Base-by-base conservation (phyloP, 2,329 filamentous ascomycete species). In the Pyrenophora tritici-repentis region DNA sequence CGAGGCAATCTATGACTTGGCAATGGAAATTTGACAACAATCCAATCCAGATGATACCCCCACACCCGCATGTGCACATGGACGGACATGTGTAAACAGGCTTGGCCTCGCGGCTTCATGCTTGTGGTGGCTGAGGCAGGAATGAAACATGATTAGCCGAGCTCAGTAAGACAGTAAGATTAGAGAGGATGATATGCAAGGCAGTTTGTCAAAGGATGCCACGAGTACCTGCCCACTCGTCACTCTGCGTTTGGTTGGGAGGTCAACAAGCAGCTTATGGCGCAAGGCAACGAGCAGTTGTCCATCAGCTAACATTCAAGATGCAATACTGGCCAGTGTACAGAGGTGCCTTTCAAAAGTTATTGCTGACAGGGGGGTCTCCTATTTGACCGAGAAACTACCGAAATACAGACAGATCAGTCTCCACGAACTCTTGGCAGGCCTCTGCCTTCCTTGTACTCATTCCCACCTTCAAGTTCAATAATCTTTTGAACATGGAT, bases 61-160 rank as follows among this genome's bases (percentile, higher is more conserved):
- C 22, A 24, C 22, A 47, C 4, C 36, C 22, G 42, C 42, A 29
- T 12, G 10, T 44, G 42, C 24, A 26, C n/a, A 9, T 26, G 39
- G 44, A 42, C 17, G 20, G 46, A 48, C 45, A 55, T 57, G 45
- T 50, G 53, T 54, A 53, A 50, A 48, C 46, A 39, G 38, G 39
- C 45, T 8, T 18, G 36, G 10, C 18, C 26, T 38, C 39, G 44
- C 7, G 7, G 38, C 35, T 35, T 46, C 35, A 38, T 17, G 29
- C 16, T 41, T 12, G 37, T 33, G 29, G 37, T 47, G 37, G 43
- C 42, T 46, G 42, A 50, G 43, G 45, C 47, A 54, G 42, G 32
- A 38, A 43, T 45, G 18, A 35, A 29, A 46, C 14, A 29, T 38
- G 40, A 38, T 33, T 45, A 32, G 24, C 31, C 14, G 22, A 12